Conservation (phyloP, 805 yeast species). For the Nakazawaea ishiwadae region DNA sequence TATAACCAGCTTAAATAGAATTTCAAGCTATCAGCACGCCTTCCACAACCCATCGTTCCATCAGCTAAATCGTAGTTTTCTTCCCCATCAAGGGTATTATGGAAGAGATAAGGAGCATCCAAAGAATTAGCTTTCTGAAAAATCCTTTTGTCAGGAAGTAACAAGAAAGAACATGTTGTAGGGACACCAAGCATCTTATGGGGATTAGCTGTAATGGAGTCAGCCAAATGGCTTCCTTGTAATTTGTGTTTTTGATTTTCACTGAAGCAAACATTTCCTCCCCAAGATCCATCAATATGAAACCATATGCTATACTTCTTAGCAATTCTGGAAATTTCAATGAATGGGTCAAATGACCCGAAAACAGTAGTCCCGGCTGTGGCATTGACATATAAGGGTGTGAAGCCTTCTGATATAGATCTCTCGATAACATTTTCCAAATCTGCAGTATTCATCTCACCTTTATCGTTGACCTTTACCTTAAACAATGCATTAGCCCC, state of each 20-base stretch:
- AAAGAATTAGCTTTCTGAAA: conserved; percentile 74
- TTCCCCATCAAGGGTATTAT: conserved; percentile 45
- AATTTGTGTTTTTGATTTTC: conserved; percentile 38
- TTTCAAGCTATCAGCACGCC: conserved; percentile 78
- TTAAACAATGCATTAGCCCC: conserved; percentile 63
- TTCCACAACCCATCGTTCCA: conserved; percentile 91
- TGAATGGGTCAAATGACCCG: conserved; percentile 75
- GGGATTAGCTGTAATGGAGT: conserved; percentile 78
- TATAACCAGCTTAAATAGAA: conserved; percentile 78
- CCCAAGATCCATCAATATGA: conserved; percentile 91
- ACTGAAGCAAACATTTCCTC: conserved; percentile 78
- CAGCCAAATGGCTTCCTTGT: conserved; percentile 60
- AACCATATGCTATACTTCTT: conserved; percentile 60
- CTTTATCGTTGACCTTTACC: conserved; percentile 50
- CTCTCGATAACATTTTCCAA: conserved; percentile 40
- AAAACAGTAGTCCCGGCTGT: conserved; percentile 90
- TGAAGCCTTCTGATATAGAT: conserved; percentile 47
- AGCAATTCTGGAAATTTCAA: conserved; percentile 48
- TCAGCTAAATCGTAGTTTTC: conserved; percentile 72
- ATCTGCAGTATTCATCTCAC: conserved; percentile 48
- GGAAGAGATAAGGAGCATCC: conserved; percentile 78
- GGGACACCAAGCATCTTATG: conserved; percentile 91
- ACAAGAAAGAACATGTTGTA: conserved; percentile 65
- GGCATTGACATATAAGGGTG: conserved; percentile 73
- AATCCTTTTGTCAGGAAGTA: conserved; percentile 60